Evolutionary conservation across 2,329 filamentous ascomycete genomes (phyloP), one percentile per base, ranked within the genome.

Genomic region (Leptographium lundbergii): DNA sequence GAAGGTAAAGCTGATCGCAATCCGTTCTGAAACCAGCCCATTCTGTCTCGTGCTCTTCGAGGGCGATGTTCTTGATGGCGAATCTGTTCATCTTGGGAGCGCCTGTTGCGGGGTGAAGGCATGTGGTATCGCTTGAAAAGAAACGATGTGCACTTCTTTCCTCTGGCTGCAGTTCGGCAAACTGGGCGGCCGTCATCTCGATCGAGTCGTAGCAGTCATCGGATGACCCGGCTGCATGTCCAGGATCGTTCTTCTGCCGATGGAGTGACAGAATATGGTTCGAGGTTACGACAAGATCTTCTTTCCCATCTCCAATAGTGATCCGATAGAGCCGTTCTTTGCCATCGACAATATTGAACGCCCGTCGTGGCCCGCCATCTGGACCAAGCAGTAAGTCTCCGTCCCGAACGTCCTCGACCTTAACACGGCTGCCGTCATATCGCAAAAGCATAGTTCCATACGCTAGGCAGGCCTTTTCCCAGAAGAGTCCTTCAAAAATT

Each of bases 381-480:
- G 76, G 76, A 60, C 77, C 76, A 14, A 79, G 67, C 56, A 79
- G 73, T 19, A 76, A 62, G 65, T 78, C 75, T 19, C 77, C 76
- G 59, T 78, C 76, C 63, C 69, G 69, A 52, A 78, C 76, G 61
- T 78, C 72, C 66, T 79, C 72, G 29, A 79, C 76, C 6, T 72
- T 71, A 56, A 79, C 67, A 60, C 73, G 67, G 24, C 68, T 71
- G 58, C 73, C 70, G 65, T 78, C 73, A 60, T 75, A 71, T 36
- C 75, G 72, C 50, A 59, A n/a, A 27, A 58, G 52, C 48, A 50
- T 17, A 22, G 57, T 55, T 5, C 51, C 51, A 39, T 50, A 54
- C 2, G 73, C 66, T 56, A 69, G 68, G 61, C 67, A 66, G 17
- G 84, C 85, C 60, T 84, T 81, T 67, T 90, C 87, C 88, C 91